Percentiles rank a stretch among this genome's conserved stretches.
Evolutionary conservation across 2,329 filamentous ascomycete genomes (phyloP).

Genomic region (Macroventuria anomochaeta): DNA sequence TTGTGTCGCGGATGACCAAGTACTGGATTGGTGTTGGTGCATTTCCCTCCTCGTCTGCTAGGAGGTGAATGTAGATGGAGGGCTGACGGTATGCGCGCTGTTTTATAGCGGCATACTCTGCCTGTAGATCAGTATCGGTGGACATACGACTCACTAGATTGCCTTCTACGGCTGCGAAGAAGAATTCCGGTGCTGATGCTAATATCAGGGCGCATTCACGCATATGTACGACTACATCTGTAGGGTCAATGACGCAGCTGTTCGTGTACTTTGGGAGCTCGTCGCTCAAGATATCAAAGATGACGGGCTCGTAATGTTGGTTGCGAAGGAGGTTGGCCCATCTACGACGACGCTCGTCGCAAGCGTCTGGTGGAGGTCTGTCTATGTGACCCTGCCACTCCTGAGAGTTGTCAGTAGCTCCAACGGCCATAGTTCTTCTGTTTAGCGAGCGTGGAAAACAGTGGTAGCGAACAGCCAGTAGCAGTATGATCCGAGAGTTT

Average conservation of each 20-base stretch:
- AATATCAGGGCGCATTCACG: constrained; percentile 39
- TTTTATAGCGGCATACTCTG: constrained; percentile 27
- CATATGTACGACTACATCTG: constrained; percentile 19
- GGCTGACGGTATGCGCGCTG: constrained; percentile 31
- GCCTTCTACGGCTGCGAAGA: constrained; percentile 36
- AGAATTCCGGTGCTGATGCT: constrained; percentile 31
- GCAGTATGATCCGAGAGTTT: too few species aligned
- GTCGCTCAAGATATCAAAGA: constrained; percentile 30
- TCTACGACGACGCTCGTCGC: constrained; percentile 20
- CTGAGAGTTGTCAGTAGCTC: neutral
- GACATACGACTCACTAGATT: constrained; percentile 26
- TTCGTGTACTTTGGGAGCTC: constrained; percentile 35
- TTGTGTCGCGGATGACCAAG: constrained; percentile 24
- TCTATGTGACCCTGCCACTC: neutral
- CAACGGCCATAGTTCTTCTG: neutral
- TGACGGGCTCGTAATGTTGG: constrained; percentile 30
- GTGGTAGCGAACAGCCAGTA: too few species aligned
- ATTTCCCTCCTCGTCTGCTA: constrained; percentile 28
- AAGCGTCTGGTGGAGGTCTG: constrained; percentile 10
- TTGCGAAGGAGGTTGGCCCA: constrained; percentile 26
- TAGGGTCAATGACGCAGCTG: constrained; percentile 21
- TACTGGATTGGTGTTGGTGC: constrained; percentile 36
- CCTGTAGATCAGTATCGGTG: constrained; percentile 21
- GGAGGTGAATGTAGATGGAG: constrained; percentile 39
- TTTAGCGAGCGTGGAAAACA: neutral